A percentile compares a stretch with the other conserved stretches of the same genome.
phyloP scores from a whole-genome alignment of 139 green algal genomes.

The Picochlorum sp. region DNA sequence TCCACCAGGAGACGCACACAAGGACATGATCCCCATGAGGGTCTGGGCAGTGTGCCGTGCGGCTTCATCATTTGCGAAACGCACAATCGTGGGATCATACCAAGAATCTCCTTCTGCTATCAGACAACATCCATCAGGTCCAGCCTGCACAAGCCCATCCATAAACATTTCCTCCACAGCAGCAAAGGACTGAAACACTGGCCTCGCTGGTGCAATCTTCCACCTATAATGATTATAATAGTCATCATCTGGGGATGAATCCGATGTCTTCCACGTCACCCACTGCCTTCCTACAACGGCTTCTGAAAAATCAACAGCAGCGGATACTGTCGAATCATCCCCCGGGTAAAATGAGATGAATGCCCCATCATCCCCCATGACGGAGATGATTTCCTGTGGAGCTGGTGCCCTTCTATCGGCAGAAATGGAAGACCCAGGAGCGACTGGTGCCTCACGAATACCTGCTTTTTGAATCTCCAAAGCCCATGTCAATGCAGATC shows the following conservation, averaged over 20 bases:
- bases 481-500: constrained; percentile 60
- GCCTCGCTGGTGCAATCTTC: constrained; percentile 8
- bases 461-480: constrained; percentile 36
- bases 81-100: constrained; percentile 9
- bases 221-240: constrained; percentile 8
- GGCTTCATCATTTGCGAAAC: constrained; percentile 13
- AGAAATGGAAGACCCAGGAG: neutral
- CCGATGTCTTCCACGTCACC: constrained; percentile 54
- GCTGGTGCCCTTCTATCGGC: neutral
- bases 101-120: constrained; percentile 7
- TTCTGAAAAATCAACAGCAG: constrained; percentile 58
- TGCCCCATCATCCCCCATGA: constrained; percentile 50
- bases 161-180: constrained; percentile 9
- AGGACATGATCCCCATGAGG: constrained; percentile 8
- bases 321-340: constrained; percentile 30
- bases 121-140: constrained; percentile 8
- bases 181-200: neutral
- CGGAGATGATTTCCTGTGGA: constrained; percentile 32
- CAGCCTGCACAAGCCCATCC: neutral
- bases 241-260: constrained; percentile 3
- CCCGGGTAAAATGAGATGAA: constrained; percentile 72
- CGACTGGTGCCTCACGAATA: constrained; percentile 20
- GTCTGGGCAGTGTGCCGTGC: neutral
- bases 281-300: constrained; percentile 82
- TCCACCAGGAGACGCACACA: constrained; percentile 7